Evolutionary conservation across 2,329 filamentous ascomycete genomes (phyloP).

Genomic region (Aphanocladium album): DNA sequence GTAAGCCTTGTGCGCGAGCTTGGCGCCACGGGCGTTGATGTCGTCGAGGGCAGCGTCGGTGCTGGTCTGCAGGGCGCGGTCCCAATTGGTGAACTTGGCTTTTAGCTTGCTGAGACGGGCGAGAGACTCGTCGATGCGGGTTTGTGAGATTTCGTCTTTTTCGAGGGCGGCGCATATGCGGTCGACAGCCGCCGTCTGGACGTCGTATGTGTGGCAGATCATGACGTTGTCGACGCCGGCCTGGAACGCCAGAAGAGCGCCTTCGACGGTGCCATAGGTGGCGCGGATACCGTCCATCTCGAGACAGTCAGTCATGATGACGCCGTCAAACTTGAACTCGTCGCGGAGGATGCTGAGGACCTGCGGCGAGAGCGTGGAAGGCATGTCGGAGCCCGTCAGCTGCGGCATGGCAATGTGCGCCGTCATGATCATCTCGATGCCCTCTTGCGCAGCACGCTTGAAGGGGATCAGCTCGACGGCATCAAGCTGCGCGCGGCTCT

Average conservation of each 20-base stretch:
- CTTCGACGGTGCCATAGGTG: slow-evolving; percentile 21
- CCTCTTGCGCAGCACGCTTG: slow-evolving; percentile 16
- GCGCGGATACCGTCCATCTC: slow-evolving; percentile 24
- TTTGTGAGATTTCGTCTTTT: slow-evolving; percentile 14
- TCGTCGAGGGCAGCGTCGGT: slow-evolving; percentile 9
- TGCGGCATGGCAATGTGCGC: slow-evolving; percentile 23
- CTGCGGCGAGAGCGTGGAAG: slow-evolving; percentile 22
- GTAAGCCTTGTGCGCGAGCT: slow-evolving; percentile 18
- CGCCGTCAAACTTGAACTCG: slow-evolving; percentile 19
- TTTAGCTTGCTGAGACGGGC: slow-evolving; percentile 19
- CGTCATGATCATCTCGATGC: slow-evolving; percentile 25
- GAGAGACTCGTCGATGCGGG: slow-evolving; percentile 18
- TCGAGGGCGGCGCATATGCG: slow-evolving; percentile 20
- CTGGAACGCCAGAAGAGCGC: slow-evolving; percentile 21
- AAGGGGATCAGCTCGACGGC: slow-evolving; percentile 21
- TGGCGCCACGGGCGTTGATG: slow-evolving; percentile 16
- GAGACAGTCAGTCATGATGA: slow-evolving; percentile 24
- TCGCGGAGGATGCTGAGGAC: slow-evolving; percentile 19
- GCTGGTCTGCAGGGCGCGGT: slow-evolving; percentile 15
- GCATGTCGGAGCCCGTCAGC: slow-evolving; percentile 17
- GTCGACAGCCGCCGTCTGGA: slow-evolving; percentile 21
- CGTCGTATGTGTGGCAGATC: slow-evolving; percentile 24
- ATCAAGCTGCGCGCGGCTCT: slow-evolving; percentile 19
- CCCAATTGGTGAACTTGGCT: slow-evolving; percentile 20
- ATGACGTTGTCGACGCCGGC: slow-evolving; percentile 25